A percentile compares a stretch with the other conserved stretches of the same genome.
These are phyloP conservation scores for Kalaharituber pfeilii DNA, from an alignment of 2,329 filamentous ascomycete species.

Conservation along the genomic window DNA sequence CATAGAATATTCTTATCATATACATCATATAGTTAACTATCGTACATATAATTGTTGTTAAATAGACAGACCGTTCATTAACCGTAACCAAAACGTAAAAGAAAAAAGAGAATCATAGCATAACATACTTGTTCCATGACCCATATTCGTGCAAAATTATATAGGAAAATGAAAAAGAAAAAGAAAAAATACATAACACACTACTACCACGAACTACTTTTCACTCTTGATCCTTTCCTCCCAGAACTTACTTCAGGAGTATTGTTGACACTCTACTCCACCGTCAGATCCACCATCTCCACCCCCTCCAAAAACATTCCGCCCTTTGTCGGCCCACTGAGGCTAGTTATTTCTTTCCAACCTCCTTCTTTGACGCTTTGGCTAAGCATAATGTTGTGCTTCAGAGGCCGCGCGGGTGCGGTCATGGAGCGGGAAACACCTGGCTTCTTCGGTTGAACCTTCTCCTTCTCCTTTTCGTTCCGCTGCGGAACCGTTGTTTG, in stretches of 20 bases:
- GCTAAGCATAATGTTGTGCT: not conserved
- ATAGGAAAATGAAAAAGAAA: not conserved
- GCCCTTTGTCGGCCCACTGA: not conserved
- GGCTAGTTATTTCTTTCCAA: not conserved
- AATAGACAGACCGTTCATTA: too few relatives aligned
- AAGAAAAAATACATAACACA: not conserved
- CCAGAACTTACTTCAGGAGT: too few relatives aligned
- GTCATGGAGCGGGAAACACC: too few relatives aligned
- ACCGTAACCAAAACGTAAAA: not conserved
- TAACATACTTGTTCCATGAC: not conserved
- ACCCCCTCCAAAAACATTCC: not conserved
- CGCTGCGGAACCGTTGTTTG: not conserved
- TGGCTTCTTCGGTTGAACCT: too few relatives aligned
- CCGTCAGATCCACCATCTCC: not conserved
- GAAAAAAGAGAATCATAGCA: not conserved
- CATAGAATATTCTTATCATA: too few relatives aligned
- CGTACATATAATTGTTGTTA: too few relatives aligned
- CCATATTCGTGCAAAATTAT: not conserved
- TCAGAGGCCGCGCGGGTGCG: not conserved
- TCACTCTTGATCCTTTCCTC: not conserved
- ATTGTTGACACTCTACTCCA: too few relatives aligned
- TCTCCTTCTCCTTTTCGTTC: too few relatives aligned
- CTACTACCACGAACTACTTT: not conserved
- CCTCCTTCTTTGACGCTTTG: not conserved
- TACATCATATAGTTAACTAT: too few relatives aligned